Base-by-base conservation (phyloP, 202 grass and related monocot species). In the Musa balbisiana region DNA sequence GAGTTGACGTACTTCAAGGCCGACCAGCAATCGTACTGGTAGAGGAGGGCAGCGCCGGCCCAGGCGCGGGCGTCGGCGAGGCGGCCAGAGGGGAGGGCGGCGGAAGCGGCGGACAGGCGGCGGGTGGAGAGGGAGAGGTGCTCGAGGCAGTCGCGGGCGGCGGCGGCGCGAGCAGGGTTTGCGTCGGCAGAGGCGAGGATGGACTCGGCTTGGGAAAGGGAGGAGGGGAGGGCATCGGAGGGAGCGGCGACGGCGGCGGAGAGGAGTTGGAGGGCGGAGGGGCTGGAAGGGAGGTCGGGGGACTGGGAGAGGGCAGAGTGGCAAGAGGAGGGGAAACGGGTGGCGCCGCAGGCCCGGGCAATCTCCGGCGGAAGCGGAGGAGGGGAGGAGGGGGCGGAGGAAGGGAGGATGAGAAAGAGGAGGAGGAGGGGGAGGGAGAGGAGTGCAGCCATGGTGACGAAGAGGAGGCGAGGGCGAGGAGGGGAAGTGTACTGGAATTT, bases 1-100 rank as follows among this genome's bases (percentile, higher is more conserved):
- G 25, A 70, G 21, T 64, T 76, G 59, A 64, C 72, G 80, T 77
- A 56, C 20, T 75, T 70, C 75, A 73, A 25, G 87, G 76, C 52
- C 76, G 72, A 58, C 78, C 23, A 82, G 73, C 69, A 92, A 76
- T 79, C 76, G 52, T 79, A 79, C 76, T 79, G 76, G 64, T 79
- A 79, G 10, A 58, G 52, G 4, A 79, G 64, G 8, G 76, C 52
- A 10, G 76, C 65, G 19, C 76, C 10, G 17, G 76, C 53, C 25
- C 51, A 58, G 76, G 64, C 16, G 17, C 65, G 52, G 52, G 76
- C 64, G 51, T 79, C 76, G 9, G 53, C 64, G 16, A 24, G 16
- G 16, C 76, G 64, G 65, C 25, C 52, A 13, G 11, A 14, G 10
- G 52, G 0, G 10, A 49, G 52, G 3, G 64, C 52, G 0, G 52